Conservation (phyloP, 2,329 filamentous ascomycete genomes). For the Tolypocladium paradoxum region DNA sequence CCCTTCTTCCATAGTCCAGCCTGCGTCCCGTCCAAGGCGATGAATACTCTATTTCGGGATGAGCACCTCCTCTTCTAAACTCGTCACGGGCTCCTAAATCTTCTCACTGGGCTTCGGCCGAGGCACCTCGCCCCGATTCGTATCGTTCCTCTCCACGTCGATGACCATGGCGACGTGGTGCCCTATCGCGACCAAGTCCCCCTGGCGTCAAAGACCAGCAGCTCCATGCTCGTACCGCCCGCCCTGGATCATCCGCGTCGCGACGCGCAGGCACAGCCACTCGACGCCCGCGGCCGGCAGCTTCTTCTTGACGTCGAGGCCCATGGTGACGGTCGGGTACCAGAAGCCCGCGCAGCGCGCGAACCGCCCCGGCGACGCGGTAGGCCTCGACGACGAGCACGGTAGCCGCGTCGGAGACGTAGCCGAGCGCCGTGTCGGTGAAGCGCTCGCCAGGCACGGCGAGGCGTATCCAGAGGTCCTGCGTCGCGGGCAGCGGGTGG, state of each 20-base stretch:
- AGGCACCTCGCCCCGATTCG: not conserved
- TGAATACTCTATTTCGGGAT: too few species aligned
- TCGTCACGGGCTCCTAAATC: not conserved
- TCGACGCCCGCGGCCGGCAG: constrained; percentile 58
- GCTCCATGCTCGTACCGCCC: constrained; percentile 66
- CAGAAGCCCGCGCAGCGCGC: constrained; percentile 36
- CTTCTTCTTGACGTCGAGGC: constrained; percentile 65
- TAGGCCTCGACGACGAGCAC: constrained; percentile 52
- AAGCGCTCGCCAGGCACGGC: constrained; percentile 48
- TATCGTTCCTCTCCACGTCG: constrained; percentile 12
- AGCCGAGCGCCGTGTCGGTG: constrained; percentile 54
- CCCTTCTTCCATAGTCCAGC: not conserved
- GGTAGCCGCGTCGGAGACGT: constrained; percentile 53
- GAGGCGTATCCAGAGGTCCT: constrained; percentile 49
- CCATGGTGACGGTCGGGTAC: constrained; percentile 69
- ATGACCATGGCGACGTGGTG: constrained; percentile 20
- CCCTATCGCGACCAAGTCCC: constrained; percentile 19
- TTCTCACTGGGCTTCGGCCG: not conserved
- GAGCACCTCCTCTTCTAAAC: too few species aligned
- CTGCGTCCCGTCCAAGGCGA: not conserved
- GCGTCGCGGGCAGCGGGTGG: constrained; percentile 4
- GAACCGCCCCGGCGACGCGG: constrained; percentile 15
- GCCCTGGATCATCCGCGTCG: constrained; percentile 56
- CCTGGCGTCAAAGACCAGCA: constrained; percentile 48
- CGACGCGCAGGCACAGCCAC: constrained; percentile 58